Conservation (phyloP, 1,284 basidiomycete genomes). For the Pascua guehoae region DNA sequence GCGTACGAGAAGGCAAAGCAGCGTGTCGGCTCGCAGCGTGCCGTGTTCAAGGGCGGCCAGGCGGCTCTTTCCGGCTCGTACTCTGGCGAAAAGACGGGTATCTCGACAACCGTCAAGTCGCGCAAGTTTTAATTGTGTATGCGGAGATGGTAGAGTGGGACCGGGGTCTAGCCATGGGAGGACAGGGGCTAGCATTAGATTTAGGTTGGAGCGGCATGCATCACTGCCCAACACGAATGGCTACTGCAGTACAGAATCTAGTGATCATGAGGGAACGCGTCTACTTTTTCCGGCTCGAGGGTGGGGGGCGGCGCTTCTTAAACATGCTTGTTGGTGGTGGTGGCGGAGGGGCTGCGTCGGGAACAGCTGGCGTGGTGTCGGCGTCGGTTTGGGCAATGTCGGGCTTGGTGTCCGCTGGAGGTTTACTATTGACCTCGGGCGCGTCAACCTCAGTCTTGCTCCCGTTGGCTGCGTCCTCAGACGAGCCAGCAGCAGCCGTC, state of each 20-base stretch:
- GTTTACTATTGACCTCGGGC: slow-evolving; percentile 20
- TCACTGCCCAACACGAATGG: no score
- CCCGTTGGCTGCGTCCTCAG: slow-evolving; percentile 1
- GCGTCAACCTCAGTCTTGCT: neutral
- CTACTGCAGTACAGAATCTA: neutral
- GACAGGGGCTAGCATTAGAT: no score
- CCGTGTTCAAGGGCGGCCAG: slow-evolving; percentile 81
- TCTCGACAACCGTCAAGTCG: slow-evolving; percentile 81
- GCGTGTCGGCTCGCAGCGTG: slow-evolving; percentile 79
- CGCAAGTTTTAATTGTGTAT: slow-evolving; percentile 55
- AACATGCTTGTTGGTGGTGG: slow-evolving; percentile 32
- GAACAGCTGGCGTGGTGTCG: slow-evolving; percentile 2
- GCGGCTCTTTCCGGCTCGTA: slow-evolving; percentile 52
- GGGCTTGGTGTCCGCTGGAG: neutral
- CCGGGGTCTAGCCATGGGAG: no score
- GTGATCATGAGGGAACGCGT: neutral
- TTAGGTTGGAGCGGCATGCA: no score
- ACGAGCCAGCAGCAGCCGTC: neutral
- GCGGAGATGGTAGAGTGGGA: neutral
- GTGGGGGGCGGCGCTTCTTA: slow-evolving; percentile 49
- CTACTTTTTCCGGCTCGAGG: slow-evolving; percentile 38
- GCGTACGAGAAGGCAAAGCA: slow-evolving; percentile 91
- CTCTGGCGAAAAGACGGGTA: slow-evolving; percentile 63
- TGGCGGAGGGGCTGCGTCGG: neutral
- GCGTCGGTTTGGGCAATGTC: neutral